phyloP scores from a whole-genome alignment of 2,329 filamentous ascomycete species.

The Sporothrix pallida region DNA sequence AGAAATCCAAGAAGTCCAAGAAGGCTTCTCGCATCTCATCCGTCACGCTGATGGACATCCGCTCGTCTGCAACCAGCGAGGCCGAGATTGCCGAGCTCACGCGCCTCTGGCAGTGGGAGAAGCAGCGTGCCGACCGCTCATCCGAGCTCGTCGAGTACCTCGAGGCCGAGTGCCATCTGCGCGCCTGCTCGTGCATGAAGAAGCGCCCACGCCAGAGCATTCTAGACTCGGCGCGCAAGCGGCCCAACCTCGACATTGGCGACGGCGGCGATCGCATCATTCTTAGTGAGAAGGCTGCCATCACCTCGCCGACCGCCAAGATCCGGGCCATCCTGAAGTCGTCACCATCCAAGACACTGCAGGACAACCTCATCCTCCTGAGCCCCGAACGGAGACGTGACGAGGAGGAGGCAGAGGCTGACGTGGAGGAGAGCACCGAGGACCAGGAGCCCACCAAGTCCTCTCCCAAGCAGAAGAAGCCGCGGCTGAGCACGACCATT shows the following conservation, averaged over 20 bases:
- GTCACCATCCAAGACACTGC: constrained; percentile 49
- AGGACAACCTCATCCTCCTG: constrained; percentile 38
- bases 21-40: constrained; percentile 50
- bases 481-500: constrained; percentile 55
- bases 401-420: background rate
- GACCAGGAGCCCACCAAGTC: background rate
- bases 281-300: constrained; percentile 46
- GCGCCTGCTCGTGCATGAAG: constrained; percentile 67
- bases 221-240: constrained; percentile 45
- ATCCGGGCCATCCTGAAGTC: constrained; percentile 41
- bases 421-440: background rate
- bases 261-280: constrained; percentile 53
- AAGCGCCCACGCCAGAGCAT: constrained; percentile 45
- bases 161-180: constrained; percentile 73
- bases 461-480: constrained; percentile 17
- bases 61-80: constrained; percentile 61
- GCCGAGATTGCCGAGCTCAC: constrained; percentile 64
- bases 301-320: constrained; percentile 35
- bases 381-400: background rate
- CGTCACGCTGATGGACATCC: constrained; percentile 56
- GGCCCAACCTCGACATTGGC: constrained; percentile 47
- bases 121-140: constrained; percentile 69
- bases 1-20: constrained; percentile 54
- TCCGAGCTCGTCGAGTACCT: constrained; percentile 77
- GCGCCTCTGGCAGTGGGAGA: constrained; percentile 60